Percentiles rank a stretch among this genome's conserved stretches.
Evolutionary conservation across 768 basidiomycete genomes (phyloP).

Genomic region (Mycena latifolia): DNA sequence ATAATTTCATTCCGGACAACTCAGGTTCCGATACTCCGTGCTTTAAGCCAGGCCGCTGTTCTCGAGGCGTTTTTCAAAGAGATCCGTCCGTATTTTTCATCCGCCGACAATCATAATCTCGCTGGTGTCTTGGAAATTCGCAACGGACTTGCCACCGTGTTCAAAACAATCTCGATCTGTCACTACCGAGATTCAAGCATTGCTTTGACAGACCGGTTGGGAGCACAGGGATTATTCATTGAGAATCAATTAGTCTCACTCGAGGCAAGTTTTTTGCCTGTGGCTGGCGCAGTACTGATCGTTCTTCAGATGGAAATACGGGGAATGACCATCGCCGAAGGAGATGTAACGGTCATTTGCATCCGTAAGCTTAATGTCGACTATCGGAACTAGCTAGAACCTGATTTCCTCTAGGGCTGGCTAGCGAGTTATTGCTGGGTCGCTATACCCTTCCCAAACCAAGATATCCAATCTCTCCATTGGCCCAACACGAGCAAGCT

Average conservation of each 20-base stretch:
- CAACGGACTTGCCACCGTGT: slow-evolving; percentile 24
- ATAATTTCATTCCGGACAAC: slow-evolving; percentile 51
- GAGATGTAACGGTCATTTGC: slow-evolving; percentile 49
- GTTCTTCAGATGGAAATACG: slow-evolving; percentile 37
- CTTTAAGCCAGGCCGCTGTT: slow-evolving; percentile 42
- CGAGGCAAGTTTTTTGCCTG: slow-evolving; percentile 40
- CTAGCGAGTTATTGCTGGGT: slow-evolving; percentile 33
- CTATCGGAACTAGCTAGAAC: too few relatives aligned
- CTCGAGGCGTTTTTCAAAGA: slow-evolving; percentile 41
- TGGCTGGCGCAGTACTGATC: background rate
- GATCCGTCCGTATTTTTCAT: slow-evolving; percentile 11
- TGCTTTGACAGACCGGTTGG: slow-evolving; percentile 41
- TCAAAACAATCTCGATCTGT: slow-evolving; percentile 20
- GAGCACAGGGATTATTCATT: slow-evolving; percentile 50
- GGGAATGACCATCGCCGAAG: slow-evolving; percentile 53
- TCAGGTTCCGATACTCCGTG: slow-evolving; percentile 45
- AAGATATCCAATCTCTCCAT: slow-evolving; percentile 21
- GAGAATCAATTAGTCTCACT: slow-evolving; percentile 42
- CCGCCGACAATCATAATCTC: background rate
- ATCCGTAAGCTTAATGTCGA: slow-evolving; percentile 41
- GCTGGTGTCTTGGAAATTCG: slow-evolving; percentile 5
- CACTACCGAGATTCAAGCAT: slow-evolving; percentile 21
- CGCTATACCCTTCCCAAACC: slow-evolving; percentile 31
- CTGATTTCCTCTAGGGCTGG: slow-evolving; percentile 29
- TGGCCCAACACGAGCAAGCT: slow-evolving; percentile 33